phyloP scores from a whole-genome alignment of 2,329 filamentous ascomycete species.

The Aspergillus sp. region DNA sequence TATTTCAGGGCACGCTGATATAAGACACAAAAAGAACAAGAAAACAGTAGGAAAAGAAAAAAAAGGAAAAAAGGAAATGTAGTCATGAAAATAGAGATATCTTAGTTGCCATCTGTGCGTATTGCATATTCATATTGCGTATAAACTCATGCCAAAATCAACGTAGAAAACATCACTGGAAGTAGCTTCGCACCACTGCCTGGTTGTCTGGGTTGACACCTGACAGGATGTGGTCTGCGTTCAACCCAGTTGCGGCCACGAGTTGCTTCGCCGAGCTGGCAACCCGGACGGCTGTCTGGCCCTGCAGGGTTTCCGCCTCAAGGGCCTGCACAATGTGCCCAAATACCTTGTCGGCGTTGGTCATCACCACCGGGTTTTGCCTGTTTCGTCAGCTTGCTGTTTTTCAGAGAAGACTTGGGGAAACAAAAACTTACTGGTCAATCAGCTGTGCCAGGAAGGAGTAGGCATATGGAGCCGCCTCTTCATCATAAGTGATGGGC shows the following conservation, averaged over 20 bases:
- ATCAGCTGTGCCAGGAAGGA: constrained; percentile 87
- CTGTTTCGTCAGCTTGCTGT: constrained; percentile 43
- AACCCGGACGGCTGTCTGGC: constrained; percentile 72
- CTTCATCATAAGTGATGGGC: constrained; percentile 90
- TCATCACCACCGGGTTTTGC: constrained; percentile 76
- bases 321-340: constrained; percentile 81
- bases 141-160: neutral
- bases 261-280: constrained; percentile 74
- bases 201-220: constrained; percentile 77
- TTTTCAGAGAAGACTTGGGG: neutral
- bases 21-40: constrained; percentile 9
- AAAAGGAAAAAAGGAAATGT: neutral
- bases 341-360: constrained; percentile 76
- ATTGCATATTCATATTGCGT: constrained; percentile 4
- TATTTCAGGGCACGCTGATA: constrained; percentile 11
- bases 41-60: neutral
- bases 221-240: constrained; percentile 70
- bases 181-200: constrained; percentile 71
- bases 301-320: constrained; percentile 84
- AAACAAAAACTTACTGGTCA: constrained; percentile 69
- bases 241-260: constrained; percentile 66
- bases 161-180: constrained; percentile 49
- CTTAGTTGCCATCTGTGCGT: neutral
- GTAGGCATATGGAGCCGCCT: constrained; percentile 94
- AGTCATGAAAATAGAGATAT: constrained; percentile 1